A percentile compares a stretch with the other conserved stretches of the same genome.
Conservation (phyloP, 2,329 filamentous ascomycete genomes). For the Colletotrichum lindemuthianum region DNA sequence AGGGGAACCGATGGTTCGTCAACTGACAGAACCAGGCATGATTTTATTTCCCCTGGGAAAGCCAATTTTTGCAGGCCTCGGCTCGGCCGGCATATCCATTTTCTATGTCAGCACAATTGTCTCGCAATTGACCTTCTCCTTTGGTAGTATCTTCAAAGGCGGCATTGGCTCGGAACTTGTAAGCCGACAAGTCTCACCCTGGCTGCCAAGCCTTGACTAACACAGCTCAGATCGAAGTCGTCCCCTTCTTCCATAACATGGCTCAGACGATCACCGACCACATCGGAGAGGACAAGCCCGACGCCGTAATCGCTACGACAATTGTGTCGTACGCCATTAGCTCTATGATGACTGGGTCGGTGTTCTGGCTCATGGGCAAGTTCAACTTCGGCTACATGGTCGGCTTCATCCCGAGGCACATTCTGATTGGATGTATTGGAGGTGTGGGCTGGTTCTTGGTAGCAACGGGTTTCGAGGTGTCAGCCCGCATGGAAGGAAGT, state of each 20-base stretch:
- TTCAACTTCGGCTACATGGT: conserved; percentile 92
- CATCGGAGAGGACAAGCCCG: conserved; percentile 82
- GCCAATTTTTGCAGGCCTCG: conserved; percentile 84
- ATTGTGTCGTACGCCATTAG: conserved; percentile 92
- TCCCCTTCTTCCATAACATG: conserved; percentile 99
- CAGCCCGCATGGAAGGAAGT: conserved; percentile 85
- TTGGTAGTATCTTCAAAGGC: conserved; percentile 87
- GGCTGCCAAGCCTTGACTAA: conserved; percentile 28
- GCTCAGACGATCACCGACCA: conserved; percentile 83
- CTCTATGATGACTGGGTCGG: conserved; percentile 87
- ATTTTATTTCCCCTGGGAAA: conserved; percentile 93
- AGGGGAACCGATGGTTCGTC: conserved; percentile 17
- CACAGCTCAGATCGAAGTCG: conserved; percentile 81
- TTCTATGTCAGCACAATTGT: conserved; percentile 99
- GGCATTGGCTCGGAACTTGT: conserved; percentile 94
- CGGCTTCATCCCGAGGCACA: conserved; percentile 96
- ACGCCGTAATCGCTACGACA: conserved; percentile 91
- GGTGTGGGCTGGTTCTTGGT: conserved; percentile 96
- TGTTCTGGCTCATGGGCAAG: conserved; percentile 91
- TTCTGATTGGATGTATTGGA: conserved; percentile 95
- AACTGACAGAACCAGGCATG: conserved; percentile 67
- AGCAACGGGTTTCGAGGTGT: conserved; percentile 92
- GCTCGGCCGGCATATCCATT: conserved; percentile 95
- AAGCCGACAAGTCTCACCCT: conserved; percentile 41
- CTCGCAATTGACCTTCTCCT: conserved; percentile 89